These are phyloP conservation scores for Turnera subulata DNA, from an alignment of 345 rosid species.

Conservation along the genomic window DNA sequence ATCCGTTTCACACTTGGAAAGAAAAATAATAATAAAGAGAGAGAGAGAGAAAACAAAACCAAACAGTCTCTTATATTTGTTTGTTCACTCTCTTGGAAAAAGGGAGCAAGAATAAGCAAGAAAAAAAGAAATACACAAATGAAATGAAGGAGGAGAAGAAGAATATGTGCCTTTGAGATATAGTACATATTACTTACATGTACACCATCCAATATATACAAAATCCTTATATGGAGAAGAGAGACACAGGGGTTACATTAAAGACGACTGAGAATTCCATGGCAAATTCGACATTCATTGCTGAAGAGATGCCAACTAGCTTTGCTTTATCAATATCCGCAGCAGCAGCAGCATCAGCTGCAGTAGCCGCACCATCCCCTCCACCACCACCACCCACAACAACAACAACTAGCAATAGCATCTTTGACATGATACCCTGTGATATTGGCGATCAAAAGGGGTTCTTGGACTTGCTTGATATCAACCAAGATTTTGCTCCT, in stretches of 20 bases:
- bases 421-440: constrained; percentile 54
- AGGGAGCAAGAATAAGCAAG: constrained; percentile 11
- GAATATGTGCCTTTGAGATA: constrained; percentile 27
- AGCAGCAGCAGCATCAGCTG: constrained; percentile 10
- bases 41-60: no score
- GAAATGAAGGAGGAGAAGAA: constrained; percentile 8
- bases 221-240: constrained; percentile 38
- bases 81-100: constrained; percentile 3
- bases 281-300: constrained; percentile 39
- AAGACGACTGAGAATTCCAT: constrained; percentile 20
- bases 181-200: neutral
- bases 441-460: constrained; percentile 18
- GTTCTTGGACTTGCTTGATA: constrained; percentile 54
- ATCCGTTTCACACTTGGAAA: constrained; percentile 41
- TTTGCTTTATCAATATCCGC: constrained; percentile 6
- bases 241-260: constrained; percentile 5
- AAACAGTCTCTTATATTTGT: neutral
- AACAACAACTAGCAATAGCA: constrained; percentile 21
- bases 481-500: constrained; percentile 35
- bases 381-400: neutral
- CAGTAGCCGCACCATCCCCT: neutral
- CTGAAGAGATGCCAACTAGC: constrained; percentile 39
- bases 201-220: neutral
- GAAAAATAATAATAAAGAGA: neutral
- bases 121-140: neutral